Evolutionary conservation across 1,284 basidiomycete genomes (phyloP), one percentile per base, ranked within the genome.

Genomic region (Inonotus obliquus): DNA sequence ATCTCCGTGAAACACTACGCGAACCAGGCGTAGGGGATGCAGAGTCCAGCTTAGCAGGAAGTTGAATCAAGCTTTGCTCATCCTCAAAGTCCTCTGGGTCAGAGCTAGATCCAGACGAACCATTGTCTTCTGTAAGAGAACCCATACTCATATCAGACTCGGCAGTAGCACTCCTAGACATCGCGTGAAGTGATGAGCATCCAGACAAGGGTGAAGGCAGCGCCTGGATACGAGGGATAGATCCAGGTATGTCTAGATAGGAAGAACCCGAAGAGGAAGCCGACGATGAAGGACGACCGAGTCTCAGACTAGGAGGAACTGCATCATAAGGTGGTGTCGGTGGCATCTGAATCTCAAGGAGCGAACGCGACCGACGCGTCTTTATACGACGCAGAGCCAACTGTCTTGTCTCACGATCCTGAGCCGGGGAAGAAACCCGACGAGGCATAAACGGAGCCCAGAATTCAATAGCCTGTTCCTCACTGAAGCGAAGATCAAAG

Each of bases 401-500:
- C 37, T 82, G 75, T 61, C 76, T 81, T 48, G 75, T 72, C 67
- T 81, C 81, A 9, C 59, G 41, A 35, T 64, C 63, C 60, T 64
- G 54, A 65, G 79, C 71, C 9, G 73, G 70, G 14, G 74, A 65
- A 63, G 73, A 67, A 39, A 5, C 67, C 66, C 73, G 64, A 59
- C 66, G 66, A 25, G 72, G 63, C 68, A 91, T 79, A 75, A 92
- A 87, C 2, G 83, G 83, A 4, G 80, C 77, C 69, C 90, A 89
- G 58, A 78, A 74, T 52, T 73, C 71, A 66, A 88, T 79, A 14
- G 88, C 85, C 69, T 95, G 91, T 44, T 76, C 73, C 75, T 96
- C 94, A 67, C 84, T 81, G 75, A 96, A 94, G 49, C 89, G 85
- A 56, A 97, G 84, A 72, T 96, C 90, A 70, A 91, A 96, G 75